Base-by-base conservation (phyloP, 163 green algal genomes). In the Prototheca wickerhamii region DNA sequence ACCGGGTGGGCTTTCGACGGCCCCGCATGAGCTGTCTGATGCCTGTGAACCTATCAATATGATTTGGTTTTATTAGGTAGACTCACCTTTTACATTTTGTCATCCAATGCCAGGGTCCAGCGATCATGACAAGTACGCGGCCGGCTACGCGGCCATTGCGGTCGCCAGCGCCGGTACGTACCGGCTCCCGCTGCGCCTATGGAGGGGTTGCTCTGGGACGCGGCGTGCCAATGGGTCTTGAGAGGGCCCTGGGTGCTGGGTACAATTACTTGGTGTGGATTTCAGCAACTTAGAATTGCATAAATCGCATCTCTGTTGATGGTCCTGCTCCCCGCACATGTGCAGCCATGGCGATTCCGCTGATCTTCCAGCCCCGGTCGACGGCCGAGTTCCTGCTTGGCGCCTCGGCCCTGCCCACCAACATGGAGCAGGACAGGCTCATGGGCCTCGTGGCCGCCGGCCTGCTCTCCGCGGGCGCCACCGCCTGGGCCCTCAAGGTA, bases 361-460 rank as follows among this genome's bases (percentile, higher is more conserved):
- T 71, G 35, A 30, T 71, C 17, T 43, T 76, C 44, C 55, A 66
- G 46, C 69, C 69, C 12, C 57, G 34, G 30, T 31, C 57, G 28
- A 33, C 65, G 4, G 65, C 76, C 12, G 43, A 71, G 23, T 82
- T 78, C 58, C 52, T 82, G 63, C 73, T 81, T 57, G 76, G 68
- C 21, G 62, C 54, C 10, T 40, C 34, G 28, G 61, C 72, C 17
- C 37, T 73, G 58, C 69, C 69, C 28, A 63, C 62, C 61, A 76
- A 76, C n/a, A 32, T 60, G 4, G 58, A 76, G 25, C 65, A 78
- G 33, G 76, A 82, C 44, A 68, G 58, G 15, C 60, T 82, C 34
- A 60, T 82, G 49, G 62, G 76, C 12, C 46, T 82, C 46, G 30
- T 82, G 34, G 73, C 76, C 10, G 58, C 61, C 4, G 71, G 68